Percentiles rank a stretch among this genome's conserved stretches.
Evolutionary conservation across 768 basidiomycete genomes (phyloP).

Genomic region (Psilocybe tampanensis): DNA sequence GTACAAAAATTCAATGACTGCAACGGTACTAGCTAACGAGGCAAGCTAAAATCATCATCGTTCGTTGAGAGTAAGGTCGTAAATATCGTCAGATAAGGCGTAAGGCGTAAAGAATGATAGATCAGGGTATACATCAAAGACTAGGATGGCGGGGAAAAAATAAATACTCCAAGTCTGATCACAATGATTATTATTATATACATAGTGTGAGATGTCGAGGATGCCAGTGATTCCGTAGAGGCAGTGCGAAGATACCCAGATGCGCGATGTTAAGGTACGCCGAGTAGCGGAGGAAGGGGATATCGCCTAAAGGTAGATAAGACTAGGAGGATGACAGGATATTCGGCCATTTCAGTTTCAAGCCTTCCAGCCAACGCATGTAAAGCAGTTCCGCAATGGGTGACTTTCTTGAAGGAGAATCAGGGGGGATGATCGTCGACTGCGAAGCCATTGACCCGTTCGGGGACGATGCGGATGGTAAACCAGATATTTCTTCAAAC

Average conservation of each 20-base stretch:
- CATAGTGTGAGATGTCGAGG: background rate
- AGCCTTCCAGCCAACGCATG: conserved; percentile 93
- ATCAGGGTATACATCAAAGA: background rate
- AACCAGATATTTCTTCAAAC: conserved; percentile 66
- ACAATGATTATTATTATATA: background rate
- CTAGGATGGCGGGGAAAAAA: background rate
- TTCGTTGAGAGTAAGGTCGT: background rate
- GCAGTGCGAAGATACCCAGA: background rate
- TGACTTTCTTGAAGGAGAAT: conserved; percentile 62
- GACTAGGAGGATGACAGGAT: conserved; percentile 42
- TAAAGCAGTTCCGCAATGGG: conserved; percentile 97
- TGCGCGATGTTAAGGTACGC: background rate
- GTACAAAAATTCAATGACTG: background rate
- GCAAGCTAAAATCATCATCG: background rate
- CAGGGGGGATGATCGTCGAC: conserved; percentile 30
- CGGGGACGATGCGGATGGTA: conserved; percentile 42
- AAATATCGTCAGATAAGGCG: conserved; percentile 3
- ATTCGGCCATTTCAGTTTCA: conserved; percentile 89
- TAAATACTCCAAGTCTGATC: background rate
- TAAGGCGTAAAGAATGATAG: background rate
- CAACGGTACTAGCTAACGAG: background rate
- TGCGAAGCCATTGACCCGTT: conserved; percentile 23
- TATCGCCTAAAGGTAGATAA: background rate
- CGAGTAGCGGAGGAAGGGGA: background rate
- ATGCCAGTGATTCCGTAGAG: background rate